These are phyloP conservation scores for Albophoma yamanashiensis DNA, from an alignment of 2,329 filamentous ascomycete genomes.

Conservation along the genomic window DNA sequence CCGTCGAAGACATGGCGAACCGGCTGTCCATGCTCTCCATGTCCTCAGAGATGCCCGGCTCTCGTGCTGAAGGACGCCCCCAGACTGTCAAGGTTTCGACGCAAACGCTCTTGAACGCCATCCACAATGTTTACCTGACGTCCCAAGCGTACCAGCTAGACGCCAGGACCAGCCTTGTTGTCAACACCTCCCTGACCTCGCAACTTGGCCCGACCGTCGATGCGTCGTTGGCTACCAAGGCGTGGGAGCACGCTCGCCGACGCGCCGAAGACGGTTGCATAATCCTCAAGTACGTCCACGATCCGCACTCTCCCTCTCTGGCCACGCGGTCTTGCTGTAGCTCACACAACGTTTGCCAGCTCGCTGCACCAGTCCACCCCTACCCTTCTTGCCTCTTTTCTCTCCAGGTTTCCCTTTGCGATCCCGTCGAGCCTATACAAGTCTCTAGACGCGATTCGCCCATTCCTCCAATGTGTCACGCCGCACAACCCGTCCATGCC, in stretches of 20 bases:
- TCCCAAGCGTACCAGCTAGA: slow-evolving; percentile 80
- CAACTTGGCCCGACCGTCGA: slow-evolving; percentile 69
- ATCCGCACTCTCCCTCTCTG: background rate
- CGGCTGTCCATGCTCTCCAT: slow-evolving; percentile 61
- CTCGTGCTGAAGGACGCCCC: slow-evolving; percentile 49
- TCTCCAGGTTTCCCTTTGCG: slow-evolving; percentile 68
- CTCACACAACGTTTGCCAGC: slow-evolving; percentile 40
- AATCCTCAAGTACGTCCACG: slow-evolving; percentile 62
- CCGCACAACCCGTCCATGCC: slow-evolving; percentile 80
- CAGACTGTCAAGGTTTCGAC: slow-evolving; percentile 78
- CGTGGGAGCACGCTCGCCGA: slow-evolving; percentile 93
- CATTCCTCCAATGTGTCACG: slow-evolving; percentile 80
- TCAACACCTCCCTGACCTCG: slow-evolving; percentile 86
- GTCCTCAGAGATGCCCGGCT: slow-evolving; percentile 50
- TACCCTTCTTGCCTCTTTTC: slow-evolving; percentile 71
- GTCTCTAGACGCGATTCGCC: slow-evolving; percentile 69
- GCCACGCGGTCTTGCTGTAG: too few species aligned
- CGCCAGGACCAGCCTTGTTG: slow-evolving; percentile 79
- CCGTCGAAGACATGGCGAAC: slow-evolving; percentile 42
- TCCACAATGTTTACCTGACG: slow-evolving; percentile 81
- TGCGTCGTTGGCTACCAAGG: slow-evolving; percentile 62
- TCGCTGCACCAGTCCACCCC: slow-evolving; percentile 84
- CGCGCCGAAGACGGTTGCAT: slow-evolving; percentile 94
- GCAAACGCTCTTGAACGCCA: slow-evolving; percentile 80
- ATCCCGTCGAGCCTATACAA: slow-evolving; percentile 68